Evolutionary conservation across 768 basidiomycete genomes (phyloP).

Genomic region (Boletus edulis): DNA sequence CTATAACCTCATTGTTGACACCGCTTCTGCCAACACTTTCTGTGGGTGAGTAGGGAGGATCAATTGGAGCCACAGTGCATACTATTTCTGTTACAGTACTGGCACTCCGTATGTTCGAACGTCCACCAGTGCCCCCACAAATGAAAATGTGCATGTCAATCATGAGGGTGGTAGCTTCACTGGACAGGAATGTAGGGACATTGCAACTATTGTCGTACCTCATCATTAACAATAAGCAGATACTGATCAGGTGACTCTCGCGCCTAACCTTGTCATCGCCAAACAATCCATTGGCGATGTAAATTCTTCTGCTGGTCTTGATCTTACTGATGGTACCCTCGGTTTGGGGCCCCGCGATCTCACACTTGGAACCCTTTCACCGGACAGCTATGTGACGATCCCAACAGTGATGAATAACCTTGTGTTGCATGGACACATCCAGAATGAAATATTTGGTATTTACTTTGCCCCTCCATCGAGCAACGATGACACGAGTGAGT

Average conservation of each 20-base stretch:
- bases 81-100: slow-evolving; percentile 9
- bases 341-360: slow-evolving; percentile 25
- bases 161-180: too few species aligned
- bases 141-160: slow-evolving; percentile 5
- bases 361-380: too few species aligned
- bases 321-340: slow-evolving; percentile 23
- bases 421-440: slow-evolving; percentile 14
- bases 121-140: slow-evolving; percentile 25
- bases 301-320: too few species aligned
- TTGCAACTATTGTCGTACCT: background rate
- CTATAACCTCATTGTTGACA: slow-evolving; percentile 31
- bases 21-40: slow-evolving; percentile 32
- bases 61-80: background rate
- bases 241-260: slow-evolving; percentile 26
- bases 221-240: slow-evolving; percentile 3
- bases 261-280: slow-evolving; percentile 21
- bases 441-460: slow-evolving; percentile 16
- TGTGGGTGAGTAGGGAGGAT: slow-evolving; percentile 9
- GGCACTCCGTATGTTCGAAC: slow-evolving; percentile 15
- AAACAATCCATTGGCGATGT: slow-evolving; percentile 31
- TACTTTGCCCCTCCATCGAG: slow-evolving; percentile 24
- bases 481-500: slow-evolving; percentile 18
- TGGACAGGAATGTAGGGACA: slow-evolving; percentile 34
- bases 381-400: slow-evolving; percentile 8
- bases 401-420: slow-evolving; percentile 29